Evolutionary conservation across 805 yeast genomes (phyloP), one percentile per base, ranked within the genome.

Genomic region (Candida silvatica): DNA sequence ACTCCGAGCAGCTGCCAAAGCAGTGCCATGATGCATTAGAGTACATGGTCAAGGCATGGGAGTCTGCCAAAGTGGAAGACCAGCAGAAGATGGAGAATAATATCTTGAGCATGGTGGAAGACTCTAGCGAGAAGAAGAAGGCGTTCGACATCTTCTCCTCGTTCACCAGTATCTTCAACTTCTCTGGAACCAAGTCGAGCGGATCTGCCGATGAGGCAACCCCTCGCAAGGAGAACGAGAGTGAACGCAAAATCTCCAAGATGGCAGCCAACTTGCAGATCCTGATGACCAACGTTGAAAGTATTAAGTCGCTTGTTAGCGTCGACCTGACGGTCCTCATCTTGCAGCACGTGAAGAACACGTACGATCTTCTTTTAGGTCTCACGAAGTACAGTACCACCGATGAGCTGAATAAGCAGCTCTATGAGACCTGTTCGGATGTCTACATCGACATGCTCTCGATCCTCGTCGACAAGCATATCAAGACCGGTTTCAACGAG

Each of bases 211-310:
- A 52, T 8, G 61, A 66, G 11, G 37, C 37, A 54, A 56, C 41
- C 36, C 24, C 24, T 8, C 24, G 12, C 12, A 58, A 29, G 23
- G 48, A 38, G 27, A 32, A 30, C n/a, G 32, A 38, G 14, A 37
- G 43, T 39, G 64, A 68, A 18, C 59, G 35, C 4, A 56, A 50
- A 31, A 27, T 70, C 28, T 73, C 81, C 2, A 87, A 81, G 45
- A 66, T 84, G 41, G 88, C 86, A 34, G 94, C 94, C 1, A 78
- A 80, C 44, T 71, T 87, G 19, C 85, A 83, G 41, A 76, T 88
- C 20, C 66, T 90, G 48, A 75, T 77, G 19, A 78, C 74, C 26
- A 84, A 84, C 43, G 69, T 92, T 41, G 79, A 77, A 43, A 78
- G 82, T 14, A 73, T 92, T 47, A 82, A 80, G 47, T 68, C 79